These are phyloP conservation scores for Coemansia sp. DNA, from an alignment of 192 early-diverging fungal genomes.

Conservation along the genomic window DNA sequence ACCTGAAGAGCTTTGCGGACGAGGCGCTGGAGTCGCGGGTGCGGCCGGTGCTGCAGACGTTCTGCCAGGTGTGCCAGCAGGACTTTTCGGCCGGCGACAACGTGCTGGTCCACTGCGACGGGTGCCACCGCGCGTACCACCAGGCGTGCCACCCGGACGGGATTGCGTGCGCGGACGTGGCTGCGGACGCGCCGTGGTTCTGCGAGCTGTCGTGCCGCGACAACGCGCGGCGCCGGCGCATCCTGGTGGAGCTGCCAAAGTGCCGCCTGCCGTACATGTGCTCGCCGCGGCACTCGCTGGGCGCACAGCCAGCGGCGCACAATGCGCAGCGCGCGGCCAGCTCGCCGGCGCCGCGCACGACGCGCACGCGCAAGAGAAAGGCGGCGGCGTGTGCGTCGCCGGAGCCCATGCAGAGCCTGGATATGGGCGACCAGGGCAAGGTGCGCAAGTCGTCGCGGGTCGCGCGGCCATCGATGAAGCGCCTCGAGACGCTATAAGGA, in stretches of 20 bases:
- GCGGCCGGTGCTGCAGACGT: constrained; percentile 87
- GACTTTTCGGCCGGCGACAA: constrained; percentile 62
- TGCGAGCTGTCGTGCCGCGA: constrained; percentile 47
- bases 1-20: constrained; percentile 71
- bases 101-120: constrained; percentile 75
- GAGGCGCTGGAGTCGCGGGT: constrained; percentile 78
- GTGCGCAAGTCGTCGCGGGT: constrained; percentile 52
- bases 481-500: constrained; percentile 18
- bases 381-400: constrained; percentile 12
- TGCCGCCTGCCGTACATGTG: constrained; percentile 52
- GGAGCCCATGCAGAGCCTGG: constrained; percentile 5
- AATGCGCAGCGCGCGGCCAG: neutral
- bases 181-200: constrained; percentile 27
- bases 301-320: neutral
- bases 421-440: constrained; percentile 3
- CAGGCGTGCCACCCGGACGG: constrained; percentile 61
- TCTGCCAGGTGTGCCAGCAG: constrained; percentile 73
- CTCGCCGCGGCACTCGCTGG: constrained; percentile 32
- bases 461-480: constrained; percentile 44
- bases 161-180: constrained; percentile 4
- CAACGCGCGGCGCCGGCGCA: constrained; percentile 38
- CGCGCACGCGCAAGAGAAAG: constrained; percentile 39
- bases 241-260: constrained; percentile 51
- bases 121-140: constrained; percentile 81
- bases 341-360: constrained; percentile 1